A percentile compares a stretch with the other conserved stretches of the same genome.
These are phyloP conservation scores for Leccinellum rugosiceps DNA, from an alignment of 768 basidiomycete genomes.

Conservation along the genomic window DNA sequence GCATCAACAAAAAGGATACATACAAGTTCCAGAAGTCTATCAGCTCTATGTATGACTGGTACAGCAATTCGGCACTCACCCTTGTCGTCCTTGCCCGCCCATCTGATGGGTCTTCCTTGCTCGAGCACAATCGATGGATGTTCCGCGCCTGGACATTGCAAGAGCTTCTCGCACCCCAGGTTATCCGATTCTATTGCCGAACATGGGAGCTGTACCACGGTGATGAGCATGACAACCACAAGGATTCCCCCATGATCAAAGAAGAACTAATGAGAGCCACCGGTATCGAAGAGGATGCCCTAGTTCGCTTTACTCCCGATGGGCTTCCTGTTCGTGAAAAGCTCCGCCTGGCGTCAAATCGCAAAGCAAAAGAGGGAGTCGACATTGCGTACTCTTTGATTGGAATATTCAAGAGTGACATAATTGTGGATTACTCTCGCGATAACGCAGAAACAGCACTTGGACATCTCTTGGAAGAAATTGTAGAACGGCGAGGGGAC, in stretches of 20 bases:
- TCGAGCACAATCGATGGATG: conserved; percentile 16
- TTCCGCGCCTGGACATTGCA: conserved; percentile 14
- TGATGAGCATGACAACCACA: conserved; percentile 3
- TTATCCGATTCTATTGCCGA: conserved; percentile 12
- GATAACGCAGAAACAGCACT: conserved; percentile 6
- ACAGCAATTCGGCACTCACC: conserved; percentile 8
- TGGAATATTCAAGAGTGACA: conserved; percentile 14
- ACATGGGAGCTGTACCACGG: conserved; percentile 6
- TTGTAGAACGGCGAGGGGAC: conserved; percentile 10
- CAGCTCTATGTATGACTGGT: conserved; percentile 14
- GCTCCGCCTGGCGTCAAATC: conserved; percentile 12
- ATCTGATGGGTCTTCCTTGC: neutral
- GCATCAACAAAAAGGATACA: conserved; percentile 1
- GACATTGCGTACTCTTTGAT: conserved; percentile 15
- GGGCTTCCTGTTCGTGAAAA: conserved; percentile 5
- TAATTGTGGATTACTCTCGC: neutral
- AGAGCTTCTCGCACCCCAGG: conserved; percentile 11
- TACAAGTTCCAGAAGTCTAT: conserved; percentile 2
- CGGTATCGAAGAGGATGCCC: neutral
- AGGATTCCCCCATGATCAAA: neutral
- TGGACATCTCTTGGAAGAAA: conserved; percentile 13
- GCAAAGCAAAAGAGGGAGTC: conserved; percentile 2
- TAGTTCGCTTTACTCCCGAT: conserved; percentile 1
- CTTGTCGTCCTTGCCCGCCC: conserved; percentile 6
- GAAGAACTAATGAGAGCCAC: neutral